phyloP scores from a whole-genome alignment of 352 stramenopile genomes.

The Pythium plurisporium region DNA sequence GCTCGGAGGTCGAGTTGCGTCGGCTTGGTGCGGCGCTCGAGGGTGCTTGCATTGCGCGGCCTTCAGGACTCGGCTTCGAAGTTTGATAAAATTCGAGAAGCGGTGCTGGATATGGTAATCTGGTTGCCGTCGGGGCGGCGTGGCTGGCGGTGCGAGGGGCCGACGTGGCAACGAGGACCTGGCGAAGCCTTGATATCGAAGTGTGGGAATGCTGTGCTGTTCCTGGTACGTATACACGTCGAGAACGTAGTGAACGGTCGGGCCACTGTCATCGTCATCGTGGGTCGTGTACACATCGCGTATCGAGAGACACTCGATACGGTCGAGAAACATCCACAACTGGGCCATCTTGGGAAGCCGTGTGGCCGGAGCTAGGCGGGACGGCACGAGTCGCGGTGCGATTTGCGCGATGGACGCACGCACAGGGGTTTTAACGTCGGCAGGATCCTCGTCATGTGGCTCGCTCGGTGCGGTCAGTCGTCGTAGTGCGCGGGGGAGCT shows the following conservation, averaged over 20 bases:
- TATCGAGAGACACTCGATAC: slow-evolving; percentile 59
- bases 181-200: slow-evolving; percentile 1
- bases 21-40: slow-evolving; percentile 3
- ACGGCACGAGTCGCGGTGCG: slow-evolving; percentile 33
- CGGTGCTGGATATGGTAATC: slow-evolving; percentile 64
- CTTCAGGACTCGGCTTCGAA: slow-evolving; percentile 42
- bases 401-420: not conserved
- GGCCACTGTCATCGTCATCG: slow-evolving; percentile 32
- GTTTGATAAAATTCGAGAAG: slow-evolving; percentile 55
- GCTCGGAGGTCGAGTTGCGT: slow-evolving; percentile 23
- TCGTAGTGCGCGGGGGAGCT: not conserved
- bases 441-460: not conserved
- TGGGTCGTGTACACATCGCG: slow-evolving; percentile 35
- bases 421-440: not conserved
- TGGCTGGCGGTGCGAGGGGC: not conserved
- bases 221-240: slow-evolving; percentile 53
- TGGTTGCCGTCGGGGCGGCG: slow-evolving; percentile 19
- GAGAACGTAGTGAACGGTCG: slow-evolving; percentile 47
- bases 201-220: slow-evolving; percentile 29
- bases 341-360: slow-evolving; percentile 46
- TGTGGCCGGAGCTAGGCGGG: slow-evolving; percentile 39
- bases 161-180: not conserved
- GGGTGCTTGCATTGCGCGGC: slow-evolving; percentile 38
- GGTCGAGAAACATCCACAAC: slow-evolving; percentile 48
- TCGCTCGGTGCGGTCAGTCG: not conserved